Conservation (phyloP, 2,329 filamentous ascomycete genomes). For the Pseudogymnoascus sp. region DNA sequence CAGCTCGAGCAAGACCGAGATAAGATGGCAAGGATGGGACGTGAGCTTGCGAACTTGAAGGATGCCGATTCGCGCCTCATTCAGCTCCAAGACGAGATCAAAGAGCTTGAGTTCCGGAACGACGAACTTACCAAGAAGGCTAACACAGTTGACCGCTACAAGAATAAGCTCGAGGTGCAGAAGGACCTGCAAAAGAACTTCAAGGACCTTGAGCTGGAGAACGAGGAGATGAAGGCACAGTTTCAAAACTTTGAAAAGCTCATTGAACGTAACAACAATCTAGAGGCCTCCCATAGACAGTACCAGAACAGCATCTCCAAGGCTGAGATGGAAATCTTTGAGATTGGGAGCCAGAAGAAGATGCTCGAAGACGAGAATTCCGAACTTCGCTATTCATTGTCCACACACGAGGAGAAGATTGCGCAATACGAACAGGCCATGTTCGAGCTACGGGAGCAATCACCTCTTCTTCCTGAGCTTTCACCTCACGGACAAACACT, state of each 20-base stretch:
- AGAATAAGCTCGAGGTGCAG: slow-evolving; percentile 52
- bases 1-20: slow-evolving; percentile 48
- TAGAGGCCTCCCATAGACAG: slow-evolving; percentile 31
- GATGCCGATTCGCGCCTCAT: slow-evolving; percentile 40
- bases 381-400: slow-evolving; percentile 18
- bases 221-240: slow-evolving; percentile 44
- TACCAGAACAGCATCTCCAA: slow-evolving; percentile 30
- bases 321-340: slow-evolving; percentile 25
- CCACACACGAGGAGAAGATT: slow-evolving; percentile 31
- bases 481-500: slow-evolving; percentile 31
- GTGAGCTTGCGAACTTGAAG: slow-evolving; percentile 41
- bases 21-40: slow-evolving; percentile 35
- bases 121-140: slow-evolving; percentile 53
- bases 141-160: slow-evolving; percentile 53
- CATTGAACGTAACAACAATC: slow-evolving; percentile 20
- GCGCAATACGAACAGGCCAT: slow-evolving; percentile 37
- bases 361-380: slow-evolving; percentile 38
- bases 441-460: slow-evolving; percentile 50
- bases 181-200: slow-evolving; percentile 48
- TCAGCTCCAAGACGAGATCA: slow-evolving; percentile 49
- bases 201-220: slow-evolving; percentile 45
- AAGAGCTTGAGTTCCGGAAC: slow-evolving; percentile 50
- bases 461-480: background rate
- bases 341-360: slow-evolving; percentile 35
- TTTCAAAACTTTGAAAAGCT: slow-evolving; percentile 29